Percentiles rank a stretch among this genome's conserved stretches.
phyloP scores from a whole-genome alignment of 2,329 filamentous ascomycete genomes.

The Aotearoamyces nothofagi region DNA sequence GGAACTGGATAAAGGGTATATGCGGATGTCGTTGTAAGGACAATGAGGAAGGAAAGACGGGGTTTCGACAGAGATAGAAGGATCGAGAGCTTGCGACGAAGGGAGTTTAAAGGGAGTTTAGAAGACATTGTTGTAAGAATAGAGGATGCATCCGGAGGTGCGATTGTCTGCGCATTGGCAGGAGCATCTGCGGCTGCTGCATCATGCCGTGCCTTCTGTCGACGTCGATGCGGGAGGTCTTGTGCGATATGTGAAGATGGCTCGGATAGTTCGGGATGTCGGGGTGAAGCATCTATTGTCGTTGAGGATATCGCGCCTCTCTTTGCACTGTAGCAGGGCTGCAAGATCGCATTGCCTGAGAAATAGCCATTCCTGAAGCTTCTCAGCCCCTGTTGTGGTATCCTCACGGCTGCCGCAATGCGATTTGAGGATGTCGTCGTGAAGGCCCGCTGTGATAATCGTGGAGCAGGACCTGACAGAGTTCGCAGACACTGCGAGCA shows the following conservation, averaged over 20 bases:
- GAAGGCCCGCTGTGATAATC: not conserved
- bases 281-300: constrained; percentile 7
- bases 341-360: not conserved
- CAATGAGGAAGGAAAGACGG: constrained; percentile 78
- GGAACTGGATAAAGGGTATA: constrained; percentile 92
- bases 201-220: constrained; percentile 10
- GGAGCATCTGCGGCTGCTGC: constrained; percentile 10
- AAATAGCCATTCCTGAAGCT: not conserved
- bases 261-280: constrained; percentile 1
- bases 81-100: constrained; percentile 56
- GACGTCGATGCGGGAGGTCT: constrained; percentile 17
- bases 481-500: constrained; percentile 1
- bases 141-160: constrained; percentile 36
- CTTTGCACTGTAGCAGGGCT: not conserved
- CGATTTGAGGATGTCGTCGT: not conserved
- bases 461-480: not conserved
- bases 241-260: constrained; percentile 5
- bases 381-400: not conserved
- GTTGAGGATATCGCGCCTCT: constrained; percentile 7
- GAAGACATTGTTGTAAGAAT: constrained; percentile 36
- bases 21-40: constrained; percentile 77
- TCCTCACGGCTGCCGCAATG: not conserved
- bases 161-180: constrained; percentile 18
- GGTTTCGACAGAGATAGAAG: constrained; percentile 92
- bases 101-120: constrained; percentile 31